Percentiles rank a stretch among this genome's conserved stretches.
phyloP scores from a whole-genome alignment of 169 alveolate genomes.

The Plasmodium blacklocki region DNA sequence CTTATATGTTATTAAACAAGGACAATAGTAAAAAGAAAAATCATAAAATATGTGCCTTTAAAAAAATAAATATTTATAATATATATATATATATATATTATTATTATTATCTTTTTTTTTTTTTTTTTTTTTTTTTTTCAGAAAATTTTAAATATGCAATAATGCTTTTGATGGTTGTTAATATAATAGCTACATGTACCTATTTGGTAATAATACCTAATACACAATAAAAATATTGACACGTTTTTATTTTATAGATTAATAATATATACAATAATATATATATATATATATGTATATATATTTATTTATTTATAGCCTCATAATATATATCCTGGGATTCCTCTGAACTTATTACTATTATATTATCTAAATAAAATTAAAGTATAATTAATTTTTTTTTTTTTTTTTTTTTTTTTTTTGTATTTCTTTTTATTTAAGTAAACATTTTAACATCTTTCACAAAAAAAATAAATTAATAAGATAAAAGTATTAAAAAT shows the following conservation, averaged over 20 bases:
- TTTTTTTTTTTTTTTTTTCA: conserved; percentile 23
- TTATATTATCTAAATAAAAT: conserved; percentile 43
- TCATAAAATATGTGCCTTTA: background rate
- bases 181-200: conserved; percentile 58
- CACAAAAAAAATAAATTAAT: background rate
- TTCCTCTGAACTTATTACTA: conserved; percentile 50
- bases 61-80: background rate
- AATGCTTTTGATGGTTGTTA: conserved; percentile 31
- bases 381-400: conserved; percentile 17
- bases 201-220: conserved; percentile 29
- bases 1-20: conserved; percentile 37
- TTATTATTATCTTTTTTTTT: conserved; percentile 10
- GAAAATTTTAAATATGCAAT: conserved; percentile 48
- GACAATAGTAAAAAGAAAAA: conserved; percentile 19
- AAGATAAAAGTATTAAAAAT: background rate
- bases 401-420: background rate
- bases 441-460: background rate
- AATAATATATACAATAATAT: background rate
- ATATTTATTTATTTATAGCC: conserved; percentile 16
- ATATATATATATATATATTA: background rate
- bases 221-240: background rate
- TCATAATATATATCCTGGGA: conserved; percentile 39
- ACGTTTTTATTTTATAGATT: background rate
- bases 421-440: background rate
- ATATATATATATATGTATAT: background rate